Evolutionary conservation across 1,139 yeast genomes (phyloP).

Genomic region (Martiniozyma asiatica): DNA sequence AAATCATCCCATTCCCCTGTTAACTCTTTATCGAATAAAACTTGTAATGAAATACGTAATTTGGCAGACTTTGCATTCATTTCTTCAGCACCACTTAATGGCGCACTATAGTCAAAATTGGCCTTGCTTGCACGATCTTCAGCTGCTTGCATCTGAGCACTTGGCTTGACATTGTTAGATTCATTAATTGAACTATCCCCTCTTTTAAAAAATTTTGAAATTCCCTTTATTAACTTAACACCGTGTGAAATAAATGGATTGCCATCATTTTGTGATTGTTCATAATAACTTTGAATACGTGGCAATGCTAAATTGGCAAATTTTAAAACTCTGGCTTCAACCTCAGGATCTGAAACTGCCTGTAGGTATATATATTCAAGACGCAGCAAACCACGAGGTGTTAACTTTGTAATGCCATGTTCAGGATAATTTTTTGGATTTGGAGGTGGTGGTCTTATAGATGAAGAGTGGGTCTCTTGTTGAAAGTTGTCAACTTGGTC

Average conservation of each 20-base stretch:
- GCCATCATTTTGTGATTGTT: too few species aligned
- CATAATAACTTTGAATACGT: slow-evolving; percentile 1
- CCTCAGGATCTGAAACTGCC: slow-evolving; percentile 2
- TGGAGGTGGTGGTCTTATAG: too few species aligned
- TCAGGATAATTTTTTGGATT: too few species aligned
- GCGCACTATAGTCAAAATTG: too few species aligned
- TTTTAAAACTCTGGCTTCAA: slow-evolving; percentile 2
- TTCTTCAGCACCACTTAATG: slow-evolving; percentile 2
- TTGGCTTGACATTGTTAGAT: background rate
- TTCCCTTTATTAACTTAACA: too few species aligned
- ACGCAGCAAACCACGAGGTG: slow-evolving; percentile 6
- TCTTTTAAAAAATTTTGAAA: too few species aligned
- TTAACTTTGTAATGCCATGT: too few species aligned
- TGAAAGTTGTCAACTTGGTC: too few species aligned
- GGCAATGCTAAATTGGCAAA: slow-evolving; percentile 2
- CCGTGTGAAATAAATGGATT: too few species aligned
- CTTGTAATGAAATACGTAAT: slow-evolving; percentile 2
- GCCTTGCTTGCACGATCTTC: too few species aligned
- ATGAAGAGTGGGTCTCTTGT: too few species aligned
- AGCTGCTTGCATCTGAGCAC: too few species aligned
- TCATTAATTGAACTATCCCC: background rate
- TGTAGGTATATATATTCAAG: slow-evolving; percentile 7
- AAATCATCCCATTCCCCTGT: slow-evolving; percentile 5
- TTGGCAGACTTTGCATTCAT: slow-evolving; percentile 2
- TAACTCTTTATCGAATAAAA: slow-evolving; percentile 5